phyloP scores from a whole-genome alignment of 768 basidiomycete genomes.

The Panaeolus cyanescens region DNA sequence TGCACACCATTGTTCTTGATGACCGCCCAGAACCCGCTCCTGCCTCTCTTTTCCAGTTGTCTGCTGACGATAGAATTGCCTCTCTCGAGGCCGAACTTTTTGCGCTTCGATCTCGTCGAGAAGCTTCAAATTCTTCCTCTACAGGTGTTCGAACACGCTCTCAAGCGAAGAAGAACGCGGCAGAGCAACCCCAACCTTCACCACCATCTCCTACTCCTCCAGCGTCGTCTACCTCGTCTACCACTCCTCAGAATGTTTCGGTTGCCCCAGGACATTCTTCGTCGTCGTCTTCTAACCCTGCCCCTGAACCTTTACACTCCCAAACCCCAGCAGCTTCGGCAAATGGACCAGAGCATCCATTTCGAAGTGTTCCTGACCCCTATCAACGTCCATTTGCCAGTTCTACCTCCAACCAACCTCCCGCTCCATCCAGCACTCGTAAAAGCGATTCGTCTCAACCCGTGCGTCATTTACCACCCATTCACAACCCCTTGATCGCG shows the following conservation, averaged over 20 bases:
- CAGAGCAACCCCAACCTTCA: neutral
- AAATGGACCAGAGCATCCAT: slow-evolving; percentile 10
- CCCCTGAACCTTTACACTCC: neutral
- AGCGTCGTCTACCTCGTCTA: neutral
- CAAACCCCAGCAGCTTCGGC: neutral
- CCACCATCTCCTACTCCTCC: neutral
- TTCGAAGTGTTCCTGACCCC: slow-evolving; percentile 13
- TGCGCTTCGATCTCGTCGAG: slow-evolving; percentile 1
- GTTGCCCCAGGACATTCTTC: neutral
- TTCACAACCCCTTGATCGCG: slow-evolving; percentile 18
- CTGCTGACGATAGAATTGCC: slow-evolving; percentile 8
- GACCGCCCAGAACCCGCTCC: neutral
- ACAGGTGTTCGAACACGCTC: slow-evolving; percentile 5
- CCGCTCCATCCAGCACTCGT: slow-evolving; percentile 15
- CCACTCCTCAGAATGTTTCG: neutral
- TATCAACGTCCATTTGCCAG: slow-evolving; percentile 6
- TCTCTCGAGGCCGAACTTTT: slow-evolving; percentile 13
- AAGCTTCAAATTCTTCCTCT: neutral
- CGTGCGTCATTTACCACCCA: slow-evolving; percentile 16
- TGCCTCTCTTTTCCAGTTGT: slow-evolving; percentile 1
- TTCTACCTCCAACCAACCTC: neutral
- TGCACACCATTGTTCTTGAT: neutral
- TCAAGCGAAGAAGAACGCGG: neutral
- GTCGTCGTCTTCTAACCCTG: neutral
- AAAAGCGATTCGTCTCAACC: slow-evolving; percentile 9